Conservation (phyloP, 805 yeast genomes). For the Metschnikowia corniflorae region DNA sequence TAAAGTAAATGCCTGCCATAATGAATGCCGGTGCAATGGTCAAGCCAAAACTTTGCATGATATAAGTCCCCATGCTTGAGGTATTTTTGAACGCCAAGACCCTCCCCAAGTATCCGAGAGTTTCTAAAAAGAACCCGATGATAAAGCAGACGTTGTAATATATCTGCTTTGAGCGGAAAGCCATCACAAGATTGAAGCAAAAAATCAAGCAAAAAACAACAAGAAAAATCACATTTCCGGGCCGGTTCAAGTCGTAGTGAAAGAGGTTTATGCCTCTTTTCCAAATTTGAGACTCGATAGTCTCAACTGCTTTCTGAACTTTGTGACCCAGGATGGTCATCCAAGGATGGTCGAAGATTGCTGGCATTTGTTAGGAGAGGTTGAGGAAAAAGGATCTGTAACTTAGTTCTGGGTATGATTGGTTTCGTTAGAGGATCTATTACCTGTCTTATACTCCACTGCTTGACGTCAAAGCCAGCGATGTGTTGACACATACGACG, state of each 20-base stretch:
- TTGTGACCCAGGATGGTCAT: too few species aligned
- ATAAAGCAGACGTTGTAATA: conserved; percentile 40
- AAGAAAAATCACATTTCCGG: conserved; percentile 33
- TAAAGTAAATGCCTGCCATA: conserved; percentile 41
- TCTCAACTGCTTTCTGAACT: too few species aligned
- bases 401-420: too few species aligned
- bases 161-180: conserved; percentile 30
- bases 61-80: conserved; percentile 20
- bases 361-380: too few species aligned
- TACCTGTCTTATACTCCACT: too few species aligned
- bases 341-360: too few species aligned
- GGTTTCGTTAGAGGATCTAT: too few species aligned
- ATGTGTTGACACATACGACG: too few species aligned
- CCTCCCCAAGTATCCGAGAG: conserved; percentile 38
- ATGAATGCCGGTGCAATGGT: conserved; percentile 42
- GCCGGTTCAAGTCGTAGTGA: conserved; percentile 23
- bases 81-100: conserved; percentile 27
- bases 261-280: too few species aligned
- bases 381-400: too few species aligned
- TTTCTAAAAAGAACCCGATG: conserved; percentile 34
- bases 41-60: conserved; percentile 33
- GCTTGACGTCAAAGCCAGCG: too few species aligned
- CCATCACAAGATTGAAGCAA: conserved; percentile 25
- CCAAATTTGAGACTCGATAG: too few species aligned
- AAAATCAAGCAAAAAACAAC: conserved; percentile 25